phyloP scores from a whole-genome alignment of 169 alveolate genomes.

The Cryptosporidium andersoni region DNA sequence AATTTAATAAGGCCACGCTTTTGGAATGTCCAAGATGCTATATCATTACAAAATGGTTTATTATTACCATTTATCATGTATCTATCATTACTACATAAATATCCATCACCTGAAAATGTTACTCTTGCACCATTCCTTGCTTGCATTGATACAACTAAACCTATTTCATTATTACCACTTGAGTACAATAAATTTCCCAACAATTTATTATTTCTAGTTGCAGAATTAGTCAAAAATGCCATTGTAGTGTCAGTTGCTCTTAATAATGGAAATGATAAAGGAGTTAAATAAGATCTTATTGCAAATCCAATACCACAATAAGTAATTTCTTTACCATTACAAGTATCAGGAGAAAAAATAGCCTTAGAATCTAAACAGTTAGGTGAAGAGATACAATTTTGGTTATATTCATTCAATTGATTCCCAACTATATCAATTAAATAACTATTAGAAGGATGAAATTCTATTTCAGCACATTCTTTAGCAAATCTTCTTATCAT shows the following conservation, averaged over 20 bases:
- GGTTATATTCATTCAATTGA: not conserved
- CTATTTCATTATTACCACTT: constrained; percentile 61
- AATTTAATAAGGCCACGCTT: constrained; percentile 46
- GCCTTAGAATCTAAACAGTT: constrained; percentile 53
- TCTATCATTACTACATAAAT: constrained; percentile 38
- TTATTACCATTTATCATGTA: not conserved
- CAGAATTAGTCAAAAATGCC: constrained; percentile 5
- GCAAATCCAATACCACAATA: constrained; percentile 46
- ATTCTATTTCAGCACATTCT: constrained; percentile 64
- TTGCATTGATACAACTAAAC: constrained; percentile 45
- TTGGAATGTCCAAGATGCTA: constrained; percentile 53
- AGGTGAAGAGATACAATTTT: not conserved
- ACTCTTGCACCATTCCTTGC: constrained; percentile 65
- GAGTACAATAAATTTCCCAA: constrained; percentile 34
- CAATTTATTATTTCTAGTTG: not conserved
- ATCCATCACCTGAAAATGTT: constrained; percentile 37
- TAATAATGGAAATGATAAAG: constrained; percentile 32
- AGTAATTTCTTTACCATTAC: constrained; percentile 13
- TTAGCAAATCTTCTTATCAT: constrained; percentile 22
- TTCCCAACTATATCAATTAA: constrained; percentile 27
- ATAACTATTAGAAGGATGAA: constrained; percentile 22
- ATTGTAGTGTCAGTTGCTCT: constrained; percentile 42
- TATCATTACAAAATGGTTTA: constrained; percentile 5
- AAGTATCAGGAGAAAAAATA: constrained; percentile 32
- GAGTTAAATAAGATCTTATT: constrained; percentile 5